Percentiles rank a stretch among this genome's conserved stretches.
phyloP scores from a whole-genome alignment of 768 basidiomycete species.

The Mycena haematopus region DNA sequence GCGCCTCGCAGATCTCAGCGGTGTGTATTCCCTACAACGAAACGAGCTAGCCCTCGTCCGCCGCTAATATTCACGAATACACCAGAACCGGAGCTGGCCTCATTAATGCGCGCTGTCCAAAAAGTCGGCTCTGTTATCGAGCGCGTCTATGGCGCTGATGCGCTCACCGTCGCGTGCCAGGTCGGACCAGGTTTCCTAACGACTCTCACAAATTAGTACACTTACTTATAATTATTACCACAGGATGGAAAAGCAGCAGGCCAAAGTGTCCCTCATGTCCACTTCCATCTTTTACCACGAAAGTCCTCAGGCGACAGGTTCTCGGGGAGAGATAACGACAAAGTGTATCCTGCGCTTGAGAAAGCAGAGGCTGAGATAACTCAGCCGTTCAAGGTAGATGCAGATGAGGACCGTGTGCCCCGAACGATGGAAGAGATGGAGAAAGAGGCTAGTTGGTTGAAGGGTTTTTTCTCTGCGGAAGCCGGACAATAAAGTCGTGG shows the following conservation, averaged over 20 bases:
- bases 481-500: slow-evolving; percentile 14
- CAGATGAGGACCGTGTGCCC: slow-evolving; percentile 70
- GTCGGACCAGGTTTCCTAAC: slow-evolving; percentile 43
- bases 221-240: background rate
- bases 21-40: no score
- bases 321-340: slow-evolving; percentile 61
- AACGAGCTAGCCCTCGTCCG: background rate
- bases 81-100: slow-evolving; percentile 69
- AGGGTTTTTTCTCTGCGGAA: slow-evolving; percentile 53
- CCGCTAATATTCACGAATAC: background rate
- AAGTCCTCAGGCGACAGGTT: slow-evolving; percentile 73
- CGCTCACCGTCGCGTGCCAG: slow-evolving; percentile 89
- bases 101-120: slow-evolving; percentile 82
- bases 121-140: slow-evolving; percentile 82
- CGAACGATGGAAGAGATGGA: slow-evolving; percentile 80
- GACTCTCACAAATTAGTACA: no score
- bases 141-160: slow-evolving; percentile 80
- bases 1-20: slow-evolving; percentile 62
- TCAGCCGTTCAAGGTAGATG: slow-evolving; percentile 63
- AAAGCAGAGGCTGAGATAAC: slow-evolving; percentile 59
- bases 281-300: slow-evolving; percentile 92
- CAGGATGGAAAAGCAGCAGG: slow-evolving; percentile 93
- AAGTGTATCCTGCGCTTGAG: slow-evolving; percentile 84
- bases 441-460: slow-evolving; percentile 75
- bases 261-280: slow-evolving; percentile 87